A percentile compares a stretch with the other conserved stretches of the same genome.
Conservation (phyloP, 2,329 filamentous ascomycete species). For the Colletotrichum coccodes region DNA sequence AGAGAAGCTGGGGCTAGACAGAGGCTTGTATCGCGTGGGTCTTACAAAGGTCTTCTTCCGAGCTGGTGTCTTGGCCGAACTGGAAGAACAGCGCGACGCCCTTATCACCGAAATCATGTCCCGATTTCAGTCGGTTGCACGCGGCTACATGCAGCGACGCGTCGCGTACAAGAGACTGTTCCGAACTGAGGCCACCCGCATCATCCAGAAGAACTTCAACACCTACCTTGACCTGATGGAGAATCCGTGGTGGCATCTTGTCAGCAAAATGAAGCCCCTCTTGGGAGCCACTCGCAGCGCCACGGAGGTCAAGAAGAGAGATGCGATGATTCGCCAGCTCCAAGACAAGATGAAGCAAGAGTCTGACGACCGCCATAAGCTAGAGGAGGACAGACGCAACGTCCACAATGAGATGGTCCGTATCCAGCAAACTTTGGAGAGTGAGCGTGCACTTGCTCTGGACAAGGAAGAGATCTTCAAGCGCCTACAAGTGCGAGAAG, state of each 20-base stretch:
- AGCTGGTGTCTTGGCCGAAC: slow-evolving; percentile 91
- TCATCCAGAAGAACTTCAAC: slow-evolving; percentile 94
- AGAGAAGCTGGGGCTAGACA: slow-evolving; percentile 87
- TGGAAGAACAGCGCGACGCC: slow-evolving; percentile 94
- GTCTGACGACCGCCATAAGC: slow-evolving; percentile 75
- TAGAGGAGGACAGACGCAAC: slow-evolving; percentile 92
- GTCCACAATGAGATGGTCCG: slow-evolving; percentile 88
- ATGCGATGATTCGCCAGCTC: slow-evolving; percentile 90
- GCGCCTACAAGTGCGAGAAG: slow-evolving; percentile 90
- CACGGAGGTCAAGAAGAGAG: slow-evolving; percentile 92
- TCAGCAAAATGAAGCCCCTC: slow-evolving; percentile 94
- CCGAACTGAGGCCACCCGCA: slow-evolving; percentile 90
- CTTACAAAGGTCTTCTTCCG: slow-evolving; percentile 98
- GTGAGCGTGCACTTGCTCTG: slow-evolving; percentile 91
- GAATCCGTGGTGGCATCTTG: slow-evolving; percentile 97
- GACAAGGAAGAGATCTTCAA: slow-evolving; percentile 99
- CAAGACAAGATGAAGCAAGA: slow-evolving; percentile 86
- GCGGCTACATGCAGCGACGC: slow-evolving; percentile 89
- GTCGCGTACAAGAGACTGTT: slow-evolving; percentile 94
- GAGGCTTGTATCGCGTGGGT: slow-evolving; percentile 88
- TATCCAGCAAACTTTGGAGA: slow-evolving; percentile 94
- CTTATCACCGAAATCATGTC: slow-evolving; percentile 95
- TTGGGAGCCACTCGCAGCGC: slow-evolving; percentile 92
- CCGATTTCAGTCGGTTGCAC: slow-evolving; percentile 89
- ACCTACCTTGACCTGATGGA: slow-evolving; percentile 90